phyloP scores from a whole-genome alignment of 192 early-diverging fungal genomes.

The Entomortierella parvispora region DNA sequence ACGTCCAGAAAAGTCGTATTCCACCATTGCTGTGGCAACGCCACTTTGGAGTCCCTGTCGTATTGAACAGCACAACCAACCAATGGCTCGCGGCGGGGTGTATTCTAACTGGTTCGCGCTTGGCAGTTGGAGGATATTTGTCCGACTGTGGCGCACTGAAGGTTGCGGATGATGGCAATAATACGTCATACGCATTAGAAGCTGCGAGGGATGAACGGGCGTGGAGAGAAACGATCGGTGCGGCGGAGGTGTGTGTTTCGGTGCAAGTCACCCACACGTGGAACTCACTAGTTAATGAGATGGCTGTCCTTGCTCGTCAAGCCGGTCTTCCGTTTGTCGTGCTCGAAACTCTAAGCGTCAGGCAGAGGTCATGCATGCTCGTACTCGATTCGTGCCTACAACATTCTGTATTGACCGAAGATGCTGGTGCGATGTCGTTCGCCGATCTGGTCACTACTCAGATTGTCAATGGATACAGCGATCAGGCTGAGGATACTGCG shows the following conservation, averaged over 20 bases:
- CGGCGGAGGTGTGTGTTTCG: slow-evolving; percentile 4
- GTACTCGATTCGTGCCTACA: slow-evolving; percentile 4
- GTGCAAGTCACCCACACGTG: slow-evolving; percentile 1
- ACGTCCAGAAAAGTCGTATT: not conserved
- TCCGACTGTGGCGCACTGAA: slow-evolving; percentile 2
- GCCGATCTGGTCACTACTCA: not conserved
- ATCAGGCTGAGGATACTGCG: slow-evolving; percentile 3
- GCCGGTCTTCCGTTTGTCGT: slow-evolving; percentile 6
- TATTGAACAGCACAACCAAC: slow-evolving; percentile 5
- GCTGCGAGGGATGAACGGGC: slow-evolving; percentile 4
- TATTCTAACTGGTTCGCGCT: not conserved
- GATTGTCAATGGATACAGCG: slow-evolving; percentile 8
- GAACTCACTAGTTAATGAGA: slow-evolving; percentile 2
- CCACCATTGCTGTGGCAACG: slow-evolving; percentile 2
- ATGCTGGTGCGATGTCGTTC: slow-evolving; percentile 7
- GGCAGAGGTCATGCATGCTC: not conserved
- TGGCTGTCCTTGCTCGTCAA: not conserved
- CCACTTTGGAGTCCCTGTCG: not conserved
- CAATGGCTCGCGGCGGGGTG: not conserved
- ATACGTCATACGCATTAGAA: not conserved
- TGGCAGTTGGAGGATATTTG: not conserved
- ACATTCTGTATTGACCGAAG: slow-evolving; percentile 1
- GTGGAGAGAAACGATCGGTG: slow-evolving; percentile 1
- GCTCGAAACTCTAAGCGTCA: not conserved
- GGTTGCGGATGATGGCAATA: not conserved